Base-by-base conservation (phyloP, 1,284 basidiomycete genomes). In the Hortiboletus rubellus region DNA sequence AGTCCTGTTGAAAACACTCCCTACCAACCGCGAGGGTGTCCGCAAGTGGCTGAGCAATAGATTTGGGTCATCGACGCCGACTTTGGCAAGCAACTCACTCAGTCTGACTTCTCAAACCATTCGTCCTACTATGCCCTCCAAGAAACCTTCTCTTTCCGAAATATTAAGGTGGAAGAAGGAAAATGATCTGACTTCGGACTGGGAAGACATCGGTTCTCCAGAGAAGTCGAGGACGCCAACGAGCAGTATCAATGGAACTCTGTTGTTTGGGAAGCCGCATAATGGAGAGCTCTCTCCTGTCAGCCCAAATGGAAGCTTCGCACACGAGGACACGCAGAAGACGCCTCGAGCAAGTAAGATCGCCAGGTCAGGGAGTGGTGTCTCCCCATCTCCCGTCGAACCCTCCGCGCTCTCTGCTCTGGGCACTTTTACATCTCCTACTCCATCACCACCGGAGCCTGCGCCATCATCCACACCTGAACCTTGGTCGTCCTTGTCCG, bases 11-110 rank as follows among this genome's bases (percentile, higher is more conserved):
- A 88, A 86, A 67, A 43, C 71, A 4, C 75, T 91, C 52, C 89
- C 89, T 0, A 88, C 81, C 69, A 89, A 82, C 17, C 77, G 87
- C 15, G 84, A 88, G 51, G 89, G 84, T 27, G 87, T 91, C 33
- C 87, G 84, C 71, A 87, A 87, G 66, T 92, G 89, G 89, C 71
- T 90, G 46, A 86, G 76, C 58, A 82, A 80, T 58, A 82, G 81
- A 64, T 81, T 81, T 55, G 75, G 79, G 22, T 72, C 79, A 3
- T 74, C 76, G 22, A 73, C 78, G 4, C 72, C 77, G 11, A 69
- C 81, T 40, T 68, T 78, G 40, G 72, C 73, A 30, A 72, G 77
- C 7, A 67, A 67, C 30, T 64, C 76, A 7, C 68, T 75, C 37
- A 63, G 69, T 30, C 65, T 75, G 30, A 65, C 72, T 17, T 71